Base-by-base conservation (phyloP, 768 basidiomycete species). In the Crucibulum laeve region DNA sequence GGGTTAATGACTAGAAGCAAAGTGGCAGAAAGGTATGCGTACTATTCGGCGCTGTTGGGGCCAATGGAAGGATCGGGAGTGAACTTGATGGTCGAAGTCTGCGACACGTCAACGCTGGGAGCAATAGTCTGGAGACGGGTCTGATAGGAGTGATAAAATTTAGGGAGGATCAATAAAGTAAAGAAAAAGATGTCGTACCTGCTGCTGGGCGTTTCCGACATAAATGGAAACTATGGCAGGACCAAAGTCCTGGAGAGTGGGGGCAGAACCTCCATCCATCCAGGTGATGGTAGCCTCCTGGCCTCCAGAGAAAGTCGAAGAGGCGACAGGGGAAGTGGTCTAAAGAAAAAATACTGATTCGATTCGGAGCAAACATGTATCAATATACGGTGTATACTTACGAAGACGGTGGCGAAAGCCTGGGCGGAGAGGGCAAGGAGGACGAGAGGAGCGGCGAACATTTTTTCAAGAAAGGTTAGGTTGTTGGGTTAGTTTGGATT, bases 31-130 rank as follows among this genome's bases (percentile, higher is more conserved):
- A 24, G 18, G 17, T 18, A 23, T 11, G 57, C 77, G 28, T 46
- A 86, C 82, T 87, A 88, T 58, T 74, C 55, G 36, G 41, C 32
- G 53, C 68, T 61, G 58, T 79, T 64, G 13, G 83, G 76, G 3
- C 86, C 86, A 39, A 79, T 76, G 34, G 57, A 52, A 0, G 71
- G 47, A 41, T 76, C 56, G 1, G 77, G 75, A 3, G 71, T 79
- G 61, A 84, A 85, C 14, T 56, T 38, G 42, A 85, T 33, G 1
- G 73, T 64, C 14, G 60, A 53, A 2, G 63, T 63, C 4, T 63
- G 65, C 13, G 79, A 67, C 2, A 87, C 84, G 54, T 87, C 67
- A 46, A 78, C 60, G 46, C 53, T 70, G 4, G 52, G 36, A 14
- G 63, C 56, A 42, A 90, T 68, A 4, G 49, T 42, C 60, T 86